phyloP scores from a whole-genome alignment of 208 protist genomes.

The Leishmania arabica region DNA sequence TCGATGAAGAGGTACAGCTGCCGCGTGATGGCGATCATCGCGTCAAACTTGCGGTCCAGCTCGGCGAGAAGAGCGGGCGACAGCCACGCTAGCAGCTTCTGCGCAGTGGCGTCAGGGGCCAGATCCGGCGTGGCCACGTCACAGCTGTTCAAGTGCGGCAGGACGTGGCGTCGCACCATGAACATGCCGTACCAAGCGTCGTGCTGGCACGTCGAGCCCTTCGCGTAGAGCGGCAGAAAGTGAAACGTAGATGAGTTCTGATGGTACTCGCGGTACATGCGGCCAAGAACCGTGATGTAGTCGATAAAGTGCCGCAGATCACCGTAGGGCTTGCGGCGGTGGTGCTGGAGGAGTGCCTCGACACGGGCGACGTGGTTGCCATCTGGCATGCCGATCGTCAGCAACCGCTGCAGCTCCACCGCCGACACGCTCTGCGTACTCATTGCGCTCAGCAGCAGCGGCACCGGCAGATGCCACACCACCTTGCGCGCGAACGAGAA shows the following conservation, averaged over 20 bases:
- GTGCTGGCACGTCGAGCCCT: constrained; percentile 73
- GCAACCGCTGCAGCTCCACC: constrained; percentile 64
- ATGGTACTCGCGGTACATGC: constrained; percentile 85
- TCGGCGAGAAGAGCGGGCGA: constrained; percentile 65
- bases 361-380: constrained; percentile 69
- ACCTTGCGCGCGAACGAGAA: constrained; percentile 88
- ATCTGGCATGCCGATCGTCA: constrained; percentile 67
- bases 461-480: constrained; percentile 86
- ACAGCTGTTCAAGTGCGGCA: constrained; percentile 84
- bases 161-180: constrained; percentile 85
- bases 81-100: constrained; percentile 59
- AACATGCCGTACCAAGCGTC: constrained; percentile 93
- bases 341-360: constrained; percentile 89
- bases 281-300: constrained; percentile 77
- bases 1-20: constrained; percentile 96
- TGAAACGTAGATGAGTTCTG: constrained; percentile 65
- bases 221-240: constrained; percentile 79
- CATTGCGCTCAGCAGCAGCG: constrained; percentile 71
- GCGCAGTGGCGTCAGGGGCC: constrained; percentile 45
- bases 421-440: constrained; percentile 61
- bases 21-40: constrained; percentile 94
- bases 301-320: constrained; percentile 71
- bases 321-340: constrained; percentile 80
- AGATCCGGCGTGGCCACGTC: constrained; percentile 70
- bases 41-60: constrained; percentile 95